Evolutionary conservation across 371 early-diverging fungal species (phyloP).

Genomic region (Mortierella sp.): DNA sequence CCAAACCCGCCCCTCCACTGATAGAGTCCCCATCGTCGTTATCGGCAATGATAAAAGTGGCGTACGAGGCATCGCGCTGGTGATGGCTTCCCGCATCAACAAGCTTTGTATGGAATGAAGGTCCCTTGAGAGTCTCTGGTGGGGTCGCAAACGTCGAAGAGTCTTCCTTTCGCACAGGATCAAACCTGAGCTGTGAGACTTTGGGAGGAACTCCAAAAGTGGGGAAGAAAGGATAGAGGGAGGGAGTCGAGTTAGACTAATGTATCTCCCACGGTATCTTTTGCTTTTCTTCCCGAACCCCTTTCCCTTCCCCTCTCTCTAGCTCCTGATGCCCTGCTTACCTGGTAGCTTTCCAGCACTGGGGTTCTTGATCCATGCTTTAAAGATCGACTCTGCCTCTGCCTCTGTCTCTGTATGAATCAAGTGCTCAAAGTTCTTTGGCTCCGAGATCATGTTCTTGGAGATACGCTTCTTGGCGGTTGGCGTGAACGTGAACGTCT

Average conservation of each 20-base stretch:
- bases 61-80: slow-evolving; percentile 46
- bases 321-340: slow-evolving; percentile 12
- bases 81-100: slow-evolving; percentile 10
- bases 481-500: slow-evolving; percentile 43
- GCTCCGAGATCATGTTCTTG: slow-evolving; percentile 55
- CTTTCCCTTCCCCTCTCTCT: background rate
- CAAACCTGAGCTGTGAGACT: slow-evolving; percentile 53
- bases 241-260: slow-evolving; percentile 20
- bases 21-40: slow-evolving; percentile 19
- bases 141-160: slow-evolving; percentile 45
- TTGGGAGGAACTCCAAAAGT: slow-evolving; percentile 46
- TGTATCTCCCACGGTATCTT: background rate
- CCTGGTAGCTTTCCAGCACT: slow-evolving; percentile 53
- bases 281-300: background rate
- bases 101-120: slow-evolving; percentile 31
- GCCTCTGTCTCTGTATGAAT: slow-evolving; percentile 56
- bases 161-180: slow-evolving; percentile 40
- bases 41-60: slow-evolving; percentile 36
- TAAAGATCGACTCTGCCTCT: slow-evolving; percentile 52
- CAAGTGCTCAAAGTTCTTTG: slow-evolving; percentile 56
- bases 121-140: slow-evolving; percentile 51
- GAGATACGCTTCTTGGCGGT: slow-evolving; percentile 46
- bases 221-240: slow-evolving; percentile 6
- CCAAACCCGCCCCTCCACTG: slow-evolving; percentile 1
- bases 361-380: slow-evolving; percentile 47